phyloP scores from a whole-genome alignment of 73 alveolate genomes.

The Stentor roeselii region DNA sequence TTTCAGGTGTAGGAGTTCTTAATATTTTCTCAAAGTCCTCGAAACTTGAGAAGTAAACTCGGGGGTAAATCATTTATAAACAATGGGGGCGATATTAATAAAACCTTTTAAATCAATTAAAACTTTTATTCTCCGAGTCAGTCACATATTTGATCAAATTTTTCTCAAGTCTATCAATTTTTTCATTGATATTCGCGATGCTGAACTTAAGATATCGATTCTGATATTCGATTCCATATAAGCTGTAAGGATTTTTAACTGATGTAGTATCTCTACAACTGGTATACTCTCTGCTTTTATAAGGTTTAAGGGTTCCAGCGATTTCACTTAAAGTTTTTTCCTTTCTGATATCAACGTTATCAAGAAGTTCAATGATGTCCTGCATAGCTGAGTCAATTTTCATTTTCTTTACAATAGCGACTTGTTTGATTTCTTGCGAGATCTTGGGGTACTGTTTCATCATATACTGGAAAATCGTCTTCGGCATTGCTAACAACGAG shows the following conservation, averaged over 20 bases:
- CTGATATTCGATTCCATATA: background rate
- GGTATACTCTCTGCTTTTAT: background rate
- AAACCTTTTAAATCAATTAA: background rate
- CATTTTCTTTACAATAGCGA: background rate
- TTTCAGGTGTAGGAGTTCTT: background rate
- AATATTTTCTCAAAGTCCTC: background rate
- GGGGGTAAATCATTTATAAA: background rate
- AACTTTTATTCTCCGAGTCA: background rate
- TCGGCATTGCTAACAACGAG: background rate
- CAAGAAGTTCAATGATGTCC: conserved; percentile 9
- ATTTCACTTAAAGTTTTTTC: conserved; percentile 4
- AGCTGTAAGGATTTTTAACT: too few relatives aligned
- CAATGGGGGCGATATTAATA: background rate
- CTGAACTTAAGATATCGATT: background rate
- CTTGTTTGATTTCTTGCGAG: background rate
- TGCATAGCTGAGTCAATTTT: background rate
- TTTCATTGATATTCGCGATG: background rate
- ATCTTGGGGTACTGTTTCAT: conserved; percentile 11
- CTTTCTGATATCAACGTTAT: background rate
- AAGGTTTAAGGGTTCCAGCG: conserved; percentile 11
- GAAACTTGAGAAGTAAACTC: background rate
- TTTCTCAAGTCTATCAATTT: background rate
- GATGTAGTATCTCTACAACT: background rate
- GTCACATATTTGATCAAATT: background rate
- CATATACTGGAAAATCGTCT: background rate